Percentiles rank a stretch among this genome's conserved stretches.
Evolutionary conservation across 306 rosid species (phyloP).

Genomic region (Cyclanthera cordifolia): DNA sequence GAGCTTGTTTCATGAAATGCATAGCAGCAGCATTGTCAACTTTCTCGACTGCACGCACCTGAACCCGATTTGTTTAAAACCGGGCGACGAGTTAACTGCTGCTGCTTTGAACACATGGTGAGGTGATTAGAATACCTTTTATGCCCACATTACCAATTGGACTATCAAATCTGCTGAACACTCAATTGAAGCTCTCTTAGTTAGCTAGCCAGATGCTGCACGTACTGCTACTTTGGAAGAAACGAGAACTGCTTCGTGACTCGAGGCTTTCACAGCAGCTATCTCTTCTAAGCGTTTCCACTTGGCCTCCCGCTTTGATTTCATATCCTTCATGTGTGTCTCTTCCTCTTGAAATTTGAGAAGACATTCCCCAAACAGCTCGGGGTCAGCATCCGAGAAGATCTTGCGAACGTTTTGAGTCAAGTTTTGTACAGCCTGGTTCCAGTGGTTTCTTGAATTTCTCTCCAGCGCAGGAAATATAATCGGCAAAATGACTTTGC

Average conservation of each 20-base stretch:
- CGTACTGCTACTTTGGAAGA: slow-evolving; percentile 43
- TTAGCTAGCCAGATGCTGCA: slow-evolving; percentile 39
- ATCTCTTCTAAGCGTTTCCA: slow-evolving; percentile 90
- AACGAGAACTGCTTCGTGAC: slow-evolving; percentile 63
- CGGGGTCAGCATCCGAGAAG: slow-evolving; percentile 59
- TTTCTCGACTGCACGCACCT: not conserved
- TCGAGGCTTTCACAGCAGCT: slow-evolving; percentile 59
- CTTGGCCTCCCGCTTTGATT: slow-evolving; percentile 42
- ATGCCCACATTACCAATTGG: slow-evolving; percentile 12
- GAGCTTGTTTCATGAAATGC: slow-evolving; percentile 9
- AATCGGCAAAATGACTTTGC: slow-evolving; percentile 57
- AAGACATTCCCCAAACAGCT: slow-evolving; percentile 66
- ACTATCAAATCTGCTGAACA: slow-evolving; percentile 8
- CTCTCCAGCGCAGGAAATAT: slow-evolving; percentile 74
- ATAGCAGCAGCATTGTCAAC: not conserved
- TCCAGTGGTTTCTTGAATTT: slow-evolving; percentile 72
- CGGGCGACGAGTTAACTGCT: not conserved
- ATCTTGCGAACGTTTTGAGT: slow-evolving; percentile 77
- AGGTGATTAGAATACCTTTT: slow-evolving; percentile 7
- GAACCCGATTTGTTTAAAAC: not conserved
- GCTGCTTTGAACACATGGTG: slow-evolving; percentile 7
- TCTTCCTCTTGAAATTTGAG: slow-evolving; percentile 60
- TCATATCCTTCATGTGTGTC: slow-evolving; percentile 38
- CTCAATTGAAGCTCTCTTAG: not conserved
- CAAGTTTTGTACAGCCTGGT: slow-evolving; percentile 81